phyloP scores from a whole-genome alignment of 2,329 filamentous ascomycete species.

The Trichoderma breve region DNA sequence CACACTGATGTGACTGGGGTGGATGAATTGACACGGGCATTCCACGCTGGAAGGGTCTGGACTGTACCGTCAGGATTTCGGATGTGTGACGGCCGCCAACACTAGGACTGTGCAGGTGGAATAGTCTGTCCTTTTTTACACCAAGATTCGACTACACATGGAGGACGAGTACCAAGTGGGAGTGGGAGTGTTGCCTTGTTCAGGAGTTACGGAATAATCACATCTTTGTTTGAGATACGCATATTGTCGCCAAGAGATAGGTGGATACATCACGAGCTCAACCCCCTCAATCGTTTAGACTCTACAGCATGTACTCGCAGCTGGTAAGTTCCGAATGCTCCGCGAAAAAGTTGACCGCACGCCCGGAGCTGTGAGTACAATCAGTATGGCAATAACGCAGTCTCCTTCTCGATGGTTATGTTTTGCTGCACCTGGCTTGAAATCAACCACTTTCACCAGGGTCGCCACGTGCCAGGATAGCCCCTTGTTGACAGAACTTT shows the following conservation, averaged over 20 bases:
- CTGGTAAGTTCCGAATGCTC: not conserved
- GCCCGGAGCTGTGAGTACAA: not conserved
- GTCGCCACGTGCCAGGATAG: slow-evolving; percentile 1
- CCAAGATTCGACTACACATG: not conserved
- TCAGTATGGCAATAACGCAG: not conserved
- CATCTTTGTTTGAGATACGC: not conserved
- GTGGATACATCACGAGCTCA: not conserved
- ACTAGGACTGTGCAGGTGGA: not conserved
- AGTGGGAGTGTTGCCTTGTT: not conserved
- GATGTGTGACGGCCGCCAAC: slow-evolving; percentile 8
- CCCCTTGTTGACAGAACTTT: slow-evolving; percentile 7
- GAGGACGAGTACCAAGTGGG: not conserved
- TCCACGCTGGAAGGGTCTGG: slow-evolving; percentile 16
- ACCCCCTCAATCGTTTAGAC: not conserved
- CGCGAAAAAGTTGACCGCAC: not conserved
- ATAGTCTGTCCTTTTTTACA: not conserved
- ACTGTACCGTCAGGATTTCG: not conserved
- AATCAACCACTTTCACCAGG: not conserved
- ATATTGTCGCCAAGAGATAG: not conserved
- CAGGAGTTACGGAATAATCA: not conserved
- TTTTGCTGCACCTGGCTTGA: not conserved
- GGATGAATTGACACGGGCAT: not conserved
- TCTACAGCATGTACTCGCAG: not conserved
- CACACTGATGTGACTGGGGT: slow-evolving; percentile 10
- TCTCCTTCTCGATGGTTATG: not conserved